A percentile compares a stretch with the other conserved stretches of the same genome.
Conservation (phyloP, 116 monocot genomes). For the Thalassia testudinum region DNA sequence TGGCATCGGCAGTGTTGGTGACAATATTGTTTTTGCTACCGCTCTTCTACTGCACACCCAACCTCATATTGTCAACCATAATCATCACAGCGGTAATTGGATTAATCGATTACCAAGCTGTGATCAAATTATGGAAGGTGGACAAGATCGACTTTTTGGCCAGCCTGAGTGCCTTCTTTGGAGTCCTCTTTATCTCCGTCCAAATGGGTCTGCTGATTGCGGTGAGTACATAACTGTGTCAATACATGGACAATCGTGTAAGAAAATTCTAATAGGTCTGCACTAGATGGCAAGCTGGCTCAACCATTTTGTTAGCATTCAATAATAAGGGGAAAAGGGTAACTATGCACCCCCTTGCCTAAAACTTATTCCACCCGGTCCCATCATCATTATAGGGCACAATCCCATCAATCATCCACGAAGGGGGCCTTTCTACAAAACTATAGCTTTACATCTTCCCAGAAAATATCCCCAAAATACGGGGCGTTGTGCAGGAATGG, state of each 20-base stretch:
- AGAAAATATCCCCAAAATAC: too few species aligned
- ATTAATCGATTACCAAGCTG: constrained; percentile 63
- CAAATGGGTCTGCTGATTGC: constrained; percentile 76
- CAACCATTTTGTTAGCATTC: too few species aligned
- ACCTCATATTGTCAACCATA: constrained; percentile 82
- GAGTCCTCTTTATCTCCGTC: constrained; percentile 83
- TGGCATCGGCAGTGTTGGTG: constrained; percentile 78
- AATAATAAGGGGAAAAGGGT: too few species aligned
- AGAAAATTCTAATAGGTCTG: too few species aligned
- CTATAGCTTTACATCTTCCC: too few species aligned
- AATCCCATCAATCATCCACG: too few species aligned
- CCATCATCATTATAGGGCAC: too few species aligned
- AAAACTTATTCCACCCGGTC: too few species aligned
- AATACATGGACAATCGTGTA: not conserved
- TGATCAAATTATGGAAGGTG: constrained; percentile 65
- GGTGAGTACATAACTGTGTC: constrained; percentile 9
- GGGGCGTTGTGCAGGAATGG: too few species aligned
- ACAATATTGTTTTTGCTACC: constrained; percentile 76
- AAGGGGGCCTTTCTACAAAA: too few species aligned
- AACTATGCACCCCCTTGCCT: too few species aligned
- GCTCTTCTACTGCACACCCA: constrained; percentile 84
- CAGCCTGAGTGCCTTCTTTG: constrained; percentile 64
- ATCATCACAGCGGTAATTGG: constrained; percentile 85
- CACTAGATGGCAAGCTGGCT: too few species aligned
- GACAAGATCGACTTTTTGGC: constrained; percentile 90